phyloP scores from a whole-genome alignment of 805 yeast species.

The Metschnikowia rubicola region DNA sequence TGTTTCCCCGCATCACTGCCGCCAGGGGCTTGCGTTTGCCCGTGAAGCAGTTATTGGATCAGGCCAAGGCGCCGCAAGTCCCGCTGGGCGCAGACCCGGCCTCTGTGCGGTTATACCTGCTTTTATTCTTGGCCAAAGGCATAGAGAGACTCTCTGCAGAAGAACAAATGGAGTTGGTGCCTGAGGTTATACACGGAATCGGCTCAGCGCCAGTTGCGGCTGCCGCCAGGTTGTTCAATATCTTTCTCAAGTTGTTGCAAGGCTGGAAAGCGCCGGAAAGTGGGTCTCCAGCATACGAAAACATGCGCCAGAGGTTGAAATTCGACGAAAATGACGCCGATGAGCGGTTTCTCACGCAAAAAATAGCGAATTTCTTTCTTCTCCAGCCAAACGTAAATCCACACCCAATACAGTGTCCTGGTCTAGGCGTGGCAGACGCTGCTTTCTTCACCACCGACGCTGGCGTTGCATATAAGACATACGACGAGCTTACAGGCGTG shows the following conservation, averaged over 20 bases:
- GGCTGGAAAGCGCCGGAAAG: slow-evolving; percentile 48
- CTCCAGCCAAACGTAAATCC: slow-evolving; percentile 40
- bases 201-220: slow-evolving; percentile 31
- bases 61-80: slow-evolving; percentile 57
- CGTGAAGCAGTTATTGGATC: slow-evolving; percentile 54
- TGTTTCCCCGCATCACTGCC: slow-evolving; percentile 63
- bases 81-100: slow-evolving; percentile 41
- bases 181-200: slow-evolving; percentile 47
- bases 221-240: slow-evolving; percentile 58
- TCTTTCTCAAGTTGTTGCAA: slow-evolving; percentile 52
- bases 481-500: slow-evolving; percentile 38
- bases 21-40: slow-evolving; percentile 60
- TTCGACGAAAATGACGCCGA: slow-evolving; percentile 38
- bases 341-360: slow-evolving; percentile 41
- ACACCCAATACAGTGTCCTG: slow-evolving; percentile 49
- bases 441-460: slow-evolving; percentile 66
- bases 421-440: slow-evolving; percentile 54
- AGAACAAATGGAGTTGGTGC: slow-evolving; percentile 42
- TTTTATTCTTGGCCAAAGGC: slow-evolving; percentile 67
- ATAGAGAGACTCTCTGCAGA: slow-evolving; percentile 47
- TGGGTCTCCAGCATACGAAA: slow-evolving; percentile 42
- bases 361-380: slow-evolving; percentile 55
- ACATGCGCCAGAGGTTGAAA: slow-evolving; percentile 29
- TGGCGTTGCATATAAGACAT: slow-evolving; percentile 53
- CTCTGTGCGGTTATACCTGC: slow-evolving; percentile 56